These are phyloP conservation scores for Macadamia integrifolia DNA, from an alignment of 164 flowering plant genomes.

Conservation along the genomic window DNA sequence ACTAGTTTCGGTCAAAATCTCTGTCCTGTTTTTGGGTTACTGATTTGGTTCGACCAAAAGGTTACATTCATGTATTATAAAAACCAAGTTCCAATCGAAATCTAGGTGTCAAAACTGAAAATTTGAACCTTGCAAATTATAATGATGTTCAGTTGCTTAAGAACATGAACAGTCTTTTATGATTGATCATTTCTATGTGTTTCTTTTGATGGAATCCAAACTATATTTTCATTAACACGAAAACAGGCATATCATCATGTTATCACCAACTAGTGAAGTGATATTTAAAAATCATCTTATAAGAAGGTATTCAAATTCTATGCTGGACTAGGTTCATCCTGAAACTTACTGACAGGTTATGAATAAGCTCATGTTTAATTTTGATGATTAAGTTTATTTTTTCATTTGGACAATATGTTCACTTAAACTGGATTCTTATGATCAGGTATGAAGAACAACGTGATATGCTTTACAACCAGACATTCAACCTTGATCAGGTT, in stretches of 20 bases:
- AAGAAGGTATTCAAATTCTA: background rate
- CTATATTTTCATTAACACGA: too few relatives aligned
- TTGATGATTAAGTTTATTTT: background rate
- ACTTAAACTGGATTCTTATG: background rate
- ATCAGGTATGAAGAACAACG: conserved; percentile 96
- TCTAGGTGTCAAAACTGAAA: too few relatives aligned
- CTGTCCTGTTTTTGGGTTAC: too few relatives aligned
- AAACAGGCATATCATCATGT: too few relatives aligned
- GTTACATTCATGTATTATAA: too few relatives aligned
- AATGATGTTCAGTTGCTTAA: background rate
- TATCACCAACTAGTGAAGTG: too few relatives aligned
- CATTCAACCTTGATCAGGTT: conserved; percentile 96
- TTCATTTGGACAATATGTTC: background rate
- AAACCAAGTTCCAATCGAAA: background rate
- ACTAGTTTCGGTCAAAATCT: too few relatives aligned
- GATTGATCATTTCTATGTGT: background rate
- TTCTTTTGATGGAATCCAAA: too few relatives aligned
- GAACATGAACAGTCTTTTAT: background rate
- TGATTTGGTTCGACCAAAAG: too few relatives aligned
- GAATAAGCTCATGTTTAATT: too few relatives aligned
- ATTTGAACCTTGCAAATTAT: too few relatives aligned
- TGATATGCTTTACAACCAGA: conserved; percentile 97
- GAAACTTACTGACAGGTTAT: background rate
- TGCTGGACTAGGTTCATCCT: background rate
- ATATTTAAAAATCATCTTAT: too few relatives aligned